These are phyloP conservation scores for Pneumocystis canis DNA, from an alignment of 1,139 yeast species.

Conservation along the genomic window DNA sequence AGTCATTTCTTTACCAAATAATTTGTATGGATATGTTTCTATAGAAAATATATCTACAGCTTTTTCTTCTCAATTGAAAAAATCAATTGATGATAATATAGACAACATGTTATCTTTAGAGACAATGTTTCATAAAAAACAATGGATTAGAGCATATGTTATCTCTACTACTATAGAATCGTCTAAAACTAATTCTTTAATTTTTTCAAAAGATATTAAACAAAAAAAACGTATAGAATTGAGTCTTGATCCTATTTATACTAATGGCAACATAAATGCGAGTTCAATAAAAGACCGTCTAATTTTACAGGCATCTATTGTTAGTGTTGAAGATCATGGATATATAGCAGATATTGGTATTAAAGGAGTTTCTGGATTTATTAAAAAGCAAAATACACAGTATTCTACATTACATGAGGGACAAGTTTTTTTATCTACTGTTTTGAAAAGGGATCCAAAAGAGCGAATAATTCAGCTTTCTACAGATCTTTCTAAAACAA, in stretches of 20 bases:
- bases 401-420: slow-evolving; percentile 29
- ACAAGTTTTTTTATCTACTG: slow-evolving; percentile 27
- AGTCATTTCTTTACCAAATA: slow-evolving; percentile 65
- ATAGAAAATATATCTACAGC: slow-evolving; percentile 48
- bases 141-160: slow-evolving; percentile 46
- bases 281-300: slow-evolving; percentile 54
- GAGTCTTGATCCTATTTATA: slow-evolving; percentile 58
- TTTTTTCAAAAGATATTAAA: slow-evolving; percentile 15
- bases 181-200: slow-evolving; percentile 9
- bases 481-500: slow-evolving; percentile 5
- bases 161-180: slow-evolving; percentile 36
- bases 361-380: slow-evolving; percentile 47
- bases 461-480: slow-evolving; percentile 10
- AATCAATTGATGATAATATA: slow-evolving; percentile 38
- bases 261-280: slow-evolving; percentile 45
- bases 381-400: slow-evolving; percentile 33
- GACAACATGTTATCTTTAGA: slow-evolving; percentile 36
- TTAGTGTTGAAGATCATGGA: slow-evolving; percentile 85
- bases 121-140: slow-evolving; percentile 51
- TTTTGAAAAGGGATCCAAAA: slow-evolving; percentile 15
- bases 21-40: slow-evolving; percentile 64
- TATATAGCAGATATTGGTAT: slow-evolving; percentile 58
- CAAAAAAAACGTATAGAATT: slow-evolving; percentile 50
- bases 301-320: slow-evolving; percentile 59
- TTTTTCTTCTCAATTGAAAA: slow-evolving; percentile 35